Base-by-base conservation (phyloP, 2,329 filamentous ascomycete species). In the Fusarium tricinctum region DNA sequence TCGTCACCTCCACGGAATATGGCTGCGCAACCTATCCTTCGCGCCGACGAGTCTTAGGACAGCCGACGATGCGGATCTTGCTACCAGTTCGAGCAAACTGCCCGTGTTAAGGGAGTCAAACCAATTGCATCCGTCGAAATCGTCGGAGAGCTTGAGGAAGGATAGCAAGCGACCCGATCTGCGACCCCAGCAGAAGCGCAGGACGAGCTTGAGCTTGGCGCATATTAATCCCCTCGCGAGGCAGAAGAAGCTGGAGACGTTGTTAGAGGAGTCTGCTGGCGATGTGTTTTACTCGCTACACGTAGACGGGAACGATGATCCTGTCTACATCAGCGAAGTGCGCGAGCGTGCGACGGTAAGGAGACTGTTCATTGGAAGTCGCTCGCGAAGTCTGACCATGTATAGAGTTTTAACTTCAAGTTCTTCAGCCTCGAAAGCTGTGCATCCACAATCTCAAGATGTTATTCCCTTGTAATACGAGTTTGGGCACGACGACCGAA, bases 251-350 rank as follows among this genome's bases (percentile, higher is more conserved):
- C 82, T 97, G 42, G 92, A 96, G 77, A 85, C 90, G 69, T 86
- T 92, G 9, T 88, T 92, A 28, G 88, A 89, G 52, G 87, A 85
- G 71, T 86, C 88, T 51, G 89, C 96, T 79, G 93, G 91, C n/a
- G 92, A 97, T 79, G 89, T 91, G 17, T 97, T 97, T 84, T 96
- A 97, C 78, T 92, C 93, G 4, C 77, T 97, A 51, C 94, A 97
- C 78, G 87, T 90, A 45, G 82, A 87, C 2, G 86, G 81, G 5
- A 80, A 88, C 51, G 79, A 85, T 46, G 90, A 93, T 17, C 94
- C 95, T 0, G 81, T 97, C n/a, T 97, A 97, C 77, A 88, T 97
- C 73, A 97, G 94, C 75, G 95, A 98, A 80, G 84, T 91, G 22
- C 87, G 90, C 28, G 87, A 91, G 71, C 89, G 89, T 74, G 89